Percentiles rank a stretch among this genome's conserved stretches.
Conservation (phyloP, 2,329 filamentous ascomycete species). For the Parastagonospora avenae region DNA sequence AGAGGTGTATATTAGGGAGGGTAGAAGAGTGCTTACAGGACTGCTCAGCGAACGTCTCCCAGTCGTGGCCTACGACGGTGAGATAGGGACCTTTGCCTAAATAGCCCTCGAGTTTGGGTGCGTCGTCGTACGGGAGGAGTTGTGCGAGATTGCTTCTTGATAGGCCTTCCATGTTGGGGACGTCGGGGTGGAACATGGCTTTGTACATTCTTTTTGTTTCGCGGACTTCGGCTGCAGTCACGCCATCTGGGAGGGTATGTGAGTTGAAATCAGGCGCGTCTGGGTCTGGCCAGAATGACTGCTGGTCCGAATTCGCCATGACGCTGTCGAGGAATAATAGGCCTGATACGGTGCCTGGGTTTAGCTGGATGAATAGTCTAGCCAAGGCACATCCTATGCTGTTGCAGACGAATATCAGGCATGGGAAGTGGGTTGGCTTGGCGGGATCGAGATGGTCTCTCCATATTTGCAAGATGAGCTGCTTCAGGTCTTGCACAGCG, state of each 20-base stretch:
- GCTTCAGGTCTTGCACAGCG: slow-evolving; percentile 53
- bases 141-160: slow-evolving; percentile 52
- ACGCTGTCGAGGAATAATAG: slow-evolving; percentile 63
- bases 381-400: slow-evolving; percentile 60
- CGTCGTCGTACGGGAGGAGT: slow-evolving; percentile 53
- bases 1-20: background rate
- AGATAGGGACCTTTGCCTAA: slow-evolving; percentile 48
- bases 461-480: slow-evolving; percentile 51
- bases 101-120: slow-evolving; percentile 49
- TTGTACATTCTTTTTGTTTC: slow-evolving; percentile 45
- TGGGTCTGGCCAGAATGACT: slow-evolving; percentile 62
- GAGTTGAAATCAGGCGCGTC: slow-evolving; percentile 55
- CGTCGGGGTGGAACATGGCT: slow-evolving; percentile 55
- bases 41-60: slow-evolving; percentile 58
- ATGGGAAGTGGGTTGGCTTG: slow-evolving; percentile 40
- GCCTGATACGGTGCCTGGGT: slow-evolving; percentile 53
- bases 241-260: slow-evolving; percentile 46
- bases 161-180: slow-evolving; percentile 57
- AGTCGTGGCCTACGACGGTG: slow-evolving; percentile 61
- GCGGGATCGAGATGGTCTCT: slow-evolving; percentile 37
- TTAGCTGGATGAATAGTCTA: slow-evolving; percentile 57
- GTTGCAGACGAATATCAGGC: slow-evolving; percentile 56
- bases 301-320: slow-evolving; percentile 62
- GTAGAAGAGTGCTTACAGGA: slow-evolving; percentile 30
- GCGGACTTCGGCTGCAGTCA: slow-evolving; percentile 43